Percentiles rank a stretch among this genome's conserved stretches.
phyloP scores from a whole-genome alignment of 2,329 filamentous ascomycete species.

The Monilinia fructigena region DNA sequence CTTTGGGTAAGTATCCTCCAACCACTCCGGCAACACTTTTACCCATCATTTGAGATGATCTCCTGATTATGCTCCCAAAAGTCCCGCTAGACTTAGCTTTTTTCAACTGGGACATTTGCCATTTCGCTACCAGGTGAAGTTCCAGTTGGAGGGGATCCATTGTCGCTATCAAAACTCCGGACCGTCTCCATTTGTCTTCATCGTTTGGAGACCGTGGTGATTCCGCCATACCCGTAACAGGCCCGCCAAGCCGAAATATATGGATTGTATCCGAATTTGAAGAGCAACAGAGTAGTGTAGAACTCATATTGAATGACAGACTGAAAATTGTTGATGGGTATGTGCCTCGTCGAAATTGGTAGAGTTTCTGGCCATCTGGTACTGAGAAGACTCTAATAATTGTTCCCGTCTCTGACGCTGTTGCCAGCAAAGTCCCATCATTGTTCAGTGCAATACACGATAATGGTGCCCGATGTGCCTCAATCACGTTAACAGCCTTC shows the following conservation, averaged over 20 bases:
- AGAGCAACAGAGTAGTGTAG: conserved; percentile 89
- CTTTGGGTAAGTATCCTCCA: conserved; percentile 87
- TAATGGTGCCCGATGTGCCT: conserved; percentile 88
- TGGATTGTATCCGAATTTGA: conserved; percentile 96
- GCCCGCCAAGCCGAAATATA: conserved; percentile 76
- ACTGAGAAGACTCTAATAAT: conserved; percentile 96
- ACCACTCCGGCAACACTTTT: conserved; percentile 85
- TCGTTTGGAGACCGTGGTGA: conserved; percentile 40
- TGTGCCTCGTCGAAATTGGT: conserved; percentile 91
- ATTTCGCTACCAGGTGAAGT: conserved; percentile 38
- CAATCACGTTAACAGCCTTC: conserved; percentile 91
- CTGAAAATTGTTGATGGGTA: conserved; percentile 96
- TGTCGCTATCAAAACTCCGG: conserved; percentile 56
- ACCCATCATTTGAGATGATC: conserved; percentile 91
- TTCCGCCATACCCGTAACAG: conserved; percentile 41
- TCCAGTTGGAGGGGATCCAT: conserved; percentile 48
- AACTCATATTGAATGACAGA: conserved; percentile 97
- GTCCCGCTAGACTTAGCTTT: conserved; percentile 64
- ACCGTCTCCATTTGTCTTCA: conserved; percentile 34
- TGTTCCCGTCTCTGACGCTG: conserved; percentile 94
- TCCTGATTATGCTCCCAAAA: conserved; percentile 85
- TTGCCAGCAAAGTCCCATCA: conserved; percentile 87
- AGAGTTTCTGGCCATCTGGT: conserved; percentile 86
- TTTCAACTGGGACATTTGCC: conserved; percentile 38
- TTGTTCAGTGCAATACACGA: conserved; percentile 90